These are phyloP conservation scores for Pythium aristosporum DNA, from an alignment of 352 stramenopile species.

Conservation along the genomic window DNA sequence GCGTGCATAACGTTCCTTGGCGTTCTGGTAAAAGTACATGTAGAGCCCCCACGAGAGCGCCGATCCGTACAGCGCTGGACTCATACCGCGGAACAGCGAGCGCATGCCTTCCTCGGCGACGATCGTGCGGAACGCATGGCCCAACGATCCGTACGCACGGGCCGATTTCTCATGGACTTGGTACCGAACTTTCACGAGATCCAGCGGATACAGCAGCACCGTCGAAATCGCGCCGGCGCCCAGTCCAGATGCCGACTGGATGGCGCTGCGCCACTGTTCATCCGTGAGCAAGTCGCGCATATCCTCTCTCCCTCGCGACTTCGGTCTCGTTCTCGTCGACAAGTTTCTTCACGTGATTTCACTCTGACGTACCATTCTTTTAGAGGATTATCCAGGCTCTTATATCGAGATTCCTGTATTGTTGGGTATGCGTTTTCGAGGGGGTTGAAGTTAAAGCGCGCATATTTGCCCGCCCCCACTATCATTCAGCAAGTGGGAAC, in stretches of 20 bases:
- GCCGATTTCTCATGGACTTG: constrained; percentile 93
- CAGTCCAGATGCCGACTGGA: constrained; percentile 66
- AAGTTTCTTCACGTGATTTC: constrained; percentile 3
- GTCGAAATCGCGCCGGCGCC: constrained; percentile 80
- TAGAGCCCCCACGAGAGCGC: constrained; percentile 97
- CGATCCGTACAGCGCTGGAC: constrained; percentile 94
- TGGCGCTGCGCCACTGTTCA: constrained; percentile 64
- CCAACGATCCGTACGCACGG: constrained; percentile 64
- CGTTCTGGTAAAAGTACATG: constrained; percentile 98
- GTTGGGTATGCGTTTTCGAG: constrained; percentile 11
- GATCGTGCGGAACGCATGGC: constrained; percentile 74
- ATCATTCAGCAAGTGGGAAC: neutral
- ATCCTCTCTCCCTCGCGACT: neutral
- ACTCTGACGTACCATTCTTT: constrained; percentile 22
- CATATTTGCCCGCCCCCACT: neutral
- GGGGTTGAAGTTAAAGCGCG: constrained; percentile 14
- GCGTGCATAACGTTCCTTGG: constrained; percentile 86
- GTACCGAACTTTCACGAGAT: constrained; percentile 97
- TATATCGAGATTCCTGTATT: constrained; percentile 1
- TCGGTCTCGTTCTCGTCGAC: neutral
- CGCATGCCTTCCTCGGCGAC: constrained; percentile 84
- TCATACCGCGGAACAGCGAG: constrained; percentile 93
- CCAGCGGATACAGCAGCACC: constrained; percentile 93
- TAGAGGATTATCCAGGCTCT: constrained; percentile 2
- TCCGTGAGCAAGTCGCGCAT: constrained; percentile 54